Conservation (phyloP, 1,284 basidiomycete species). For the Cutaneotrichosporon spelunceum region DNA sequence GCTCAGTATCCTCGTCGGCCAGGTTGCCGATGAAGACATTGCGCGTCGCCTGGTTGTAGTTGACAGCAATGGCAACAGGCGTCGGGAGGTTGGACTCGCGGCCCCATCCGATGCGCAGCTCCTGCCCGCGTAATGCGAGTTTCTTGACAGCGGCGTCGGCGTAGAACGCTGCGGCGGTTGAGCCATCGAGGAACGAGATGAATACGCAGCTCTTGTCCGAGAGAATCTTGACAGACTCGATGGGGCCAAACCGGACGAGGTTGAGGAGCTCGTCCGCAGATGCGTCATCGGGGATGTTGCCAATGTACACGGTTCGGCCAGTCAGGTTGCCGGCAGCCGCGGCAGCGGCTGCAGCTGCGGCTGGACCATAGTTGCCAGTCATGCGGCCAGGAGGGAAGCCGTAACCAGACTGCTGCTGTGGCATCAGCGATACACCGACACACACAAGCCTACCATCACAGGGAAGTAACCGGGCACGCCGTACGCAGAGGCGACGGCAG, state of each 20-base stretch:
- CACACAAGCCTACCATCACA: slow-evolving; percentile 16
- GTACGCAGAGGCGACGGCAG: slow-evolving; percentile 2
- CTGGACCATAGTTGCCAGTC: slow-evolving; percentile 56
- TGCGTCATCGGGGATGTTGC: slow-evolving; percentile 91
- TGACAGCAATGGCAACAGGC: slow-evolving; percentile 78
- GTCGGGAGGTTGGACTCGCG: slow-evolving; percentile 82
- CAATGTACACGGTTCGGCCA: slow-evolving; percentile 93
- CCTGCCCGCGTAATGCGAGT: slow-evolving; percentile 80
- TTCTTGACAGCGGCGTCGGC: slow-evolving; percentile 93
- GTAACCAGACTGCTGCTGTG: slow-evolving; percentile 14
- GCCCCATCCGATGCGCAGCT: slow-evolving; percentile 95
- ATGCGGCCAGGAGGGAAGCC: slow-evolving; percentile 50
- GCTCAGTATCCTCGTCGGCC: slow-evolving; percentile 82
- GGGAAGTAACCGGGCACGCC: slow-evolving; percentile 22
- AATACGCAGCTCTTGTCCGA: slow-evolving; percentile 98
- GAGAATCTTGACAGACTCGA: slow-evolving; percentile 91
- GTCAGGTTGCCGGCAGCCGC: slow-evolving; percentile 64
- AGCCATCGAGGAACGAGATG: slow-evolving; percentile 89
- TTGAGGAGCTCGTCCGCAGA: slow-evolving; percentile 96
- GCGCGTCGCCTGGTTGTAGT: slow-evolving; percentile 81
- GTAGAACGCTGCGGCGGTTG: slow-evolving; percentile 88
- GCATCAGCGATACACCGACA: neutral
- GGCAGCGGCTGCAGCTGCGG: slow-evolving; percentile 70
- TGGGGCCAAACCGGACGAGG: slow-evolving; percentile 94
- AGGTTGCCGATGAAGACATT: slow-evolving; percentile 92